Conservation (phyloP, 139 green algal genomes). For the Dunaliella primolecta region DNA sequence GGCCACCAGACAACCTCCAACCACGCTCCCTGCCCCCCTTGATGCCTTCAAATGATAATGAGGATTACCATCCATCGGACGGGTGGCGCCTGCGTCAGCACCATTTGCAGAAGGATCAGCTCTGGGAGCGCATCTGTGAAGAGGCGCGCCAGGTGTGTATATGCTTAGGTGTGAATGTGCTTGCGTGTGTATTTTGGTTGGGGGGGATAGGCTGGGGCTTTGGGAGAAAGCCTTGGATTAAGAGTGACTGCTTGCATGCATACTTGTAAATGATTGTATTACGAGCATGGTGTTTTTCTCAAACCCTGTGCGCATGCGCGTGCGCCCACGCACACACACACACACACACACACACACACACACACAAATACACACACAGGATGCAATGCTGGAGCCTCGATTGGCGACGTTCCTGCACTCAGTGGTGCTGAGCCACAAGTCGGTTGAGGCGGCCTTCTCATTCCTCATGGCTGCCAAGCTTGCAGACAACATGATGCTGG, state of each 20-base stretch:
- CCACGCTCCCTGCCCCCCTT: not conserved
- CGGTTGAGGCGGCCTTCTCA: slow-evolving; percentile 72
- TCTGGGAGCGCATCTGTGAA: slow-evolving; percentile 62
- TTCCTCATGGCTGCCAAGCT: slow-evolving; percentile 97
- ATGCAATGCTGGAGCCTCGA: slow-evolving; percentile 69
- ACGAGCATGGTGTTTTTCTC: too few relatives aligned
- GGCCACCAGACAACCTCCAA: not conserved
- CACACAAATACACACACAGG: not conserved
- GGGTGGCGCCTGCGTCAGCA: slow-evolving; percentile 51
- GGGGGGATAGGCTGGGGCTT: too few relatives aligned
- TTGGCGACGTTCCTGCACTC: slow-evolving; percentile 86
- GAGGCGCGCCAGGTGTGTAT: slow-evolving; percentile 47
- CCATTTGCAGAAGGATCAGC: slow-evolving; percentile 50
- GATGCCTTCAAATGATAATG: not conserved
- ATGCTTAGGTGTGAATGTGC: slow-evolving; percentile 27
- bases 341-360: not conserved
- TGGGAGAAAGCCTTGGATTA: too few relatives aligned
- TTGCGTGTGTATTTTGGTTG: too few relatives aligned
- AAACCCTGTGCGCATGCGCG: not conserved
- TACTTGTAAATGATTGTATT: too few relatives aligned
- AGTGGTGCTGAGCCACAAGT: slow-evolving; percentile 82
- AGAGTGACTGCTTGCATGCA: too few relatives aligned
- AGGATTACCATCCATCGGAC: slow-evolving; percentile 41
- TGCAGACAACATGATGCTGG: slow-evolving; percentile 75
- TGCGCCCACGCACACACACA: not conserved